A percentile compares a stretch with the other conserved stretches of the same genome.
These are phyloP conservation scores for Silybum marianum DNA, from an alignment of 129 eudicot genomes.

Conservation along the genomic window DNA sequence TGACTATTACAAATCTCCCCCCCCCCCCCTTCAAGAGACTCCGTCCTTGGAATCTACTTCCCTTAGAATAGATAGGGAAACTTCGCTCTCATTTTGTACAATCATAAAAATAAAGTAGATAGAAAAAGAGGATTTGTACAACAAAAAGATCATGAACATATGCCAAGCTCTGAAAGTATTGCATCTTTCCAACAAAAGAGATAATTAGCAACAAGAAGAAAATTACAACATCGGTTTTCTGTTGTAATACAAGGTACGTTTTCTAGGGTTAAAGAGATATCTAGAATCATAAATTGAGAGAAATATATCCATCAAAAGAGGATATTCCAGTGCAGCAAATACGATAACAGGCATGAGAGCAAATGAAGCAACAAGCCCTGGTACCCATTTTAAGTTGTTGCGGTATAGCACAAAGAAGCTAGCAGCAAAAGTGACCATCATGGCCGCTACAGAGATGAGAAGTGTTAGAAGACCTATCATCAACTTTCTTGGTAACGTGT, in stretches of 20 bases:
- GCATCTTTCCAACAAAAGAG: not conserved
- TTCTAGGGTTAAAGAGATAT: constrained; percentile 15
- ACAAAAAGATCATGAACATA: not conserved
- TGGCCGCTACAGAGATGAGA: constrained; percentile 22
- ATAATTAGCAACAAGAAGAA: not conserved
- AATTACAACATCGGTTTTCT: not conserved
- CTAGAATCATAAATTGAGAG: constrained; percentile 7
- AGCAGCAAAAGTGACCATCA: constrained; percentile 30
- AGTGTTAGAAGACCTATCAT: constrained; percentile 17
- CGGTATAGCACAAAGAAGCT: constrained; percentile 31
- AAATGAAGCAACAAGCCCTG: constrained; percentile 8
- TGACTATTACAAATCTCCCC: no score
- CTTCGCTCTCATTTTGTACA: no score
- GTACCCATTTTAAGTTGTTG: constrained; percentile 18
- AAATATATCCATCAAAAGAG: constrained; percentile 28
- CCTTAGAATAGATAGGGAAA: no score
- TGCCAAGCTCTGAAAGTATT: not conserved
- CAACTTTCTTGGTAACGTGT: constrained; percentile 7
- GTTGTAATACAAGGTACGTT: constrained; percentile 9
- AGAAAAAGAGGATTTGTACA: not conserved
- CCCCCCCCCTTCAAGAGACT: no score
- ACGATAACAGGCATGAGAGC: not conserved
- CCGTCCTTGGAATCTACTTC: no score
- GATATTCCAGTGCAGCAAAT: constrained; percentile 11
- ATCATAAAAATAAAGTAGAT: not conserved